These are phyloP conservation scores for Solanum rostratum DNA, from an alignment of 257 asterid species.

Conservation along the genomic window DNA sequence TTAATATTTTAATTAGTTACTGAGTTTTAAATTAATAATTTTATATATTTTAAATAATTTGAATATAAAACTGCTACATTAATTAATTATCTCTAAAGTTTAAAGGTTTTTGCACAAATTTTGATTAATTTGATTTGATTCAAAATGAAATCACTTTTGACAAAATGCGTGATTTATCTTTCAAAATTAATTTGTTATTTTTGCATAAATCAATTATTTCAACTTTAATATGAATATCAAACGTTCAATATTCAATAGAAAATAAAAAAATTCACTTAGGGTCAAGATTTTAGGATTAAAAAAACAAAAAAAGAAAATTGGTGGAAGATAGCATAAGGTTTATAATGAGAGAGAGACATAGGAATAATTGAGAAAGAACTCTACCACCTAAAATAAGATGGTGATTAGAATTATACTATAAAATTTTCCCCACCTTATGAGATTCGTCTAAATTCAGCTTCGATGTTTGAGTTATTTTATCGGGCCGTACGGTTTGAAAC, in stretches of 20 bases:
- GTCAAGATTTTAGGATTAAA: neutral
- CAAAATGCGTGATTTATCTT: neutral
- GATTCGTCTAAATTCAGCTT: no score
- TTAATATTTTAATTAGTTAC: no score
- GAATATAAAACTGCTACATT: neutral
- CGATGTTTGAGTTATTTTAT: no score
- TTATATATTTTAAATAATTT: neutral
- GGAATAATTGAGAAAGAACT: neutral
- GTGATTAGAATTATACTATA: neutral
- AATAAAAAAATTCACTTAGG: neutral
- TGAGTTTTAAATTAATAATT: neutral
- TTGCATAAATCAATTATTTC: neutral
- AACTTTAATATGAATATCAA: neutral
- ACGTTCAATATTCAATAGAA: fast-evolving
- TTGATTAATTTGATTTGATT: neutral
- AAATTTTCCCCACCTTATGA: no score
- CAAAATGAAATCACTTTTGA: neutral
- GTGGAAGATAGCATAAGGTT: neutral
- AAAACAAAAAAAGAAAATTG: neutral
- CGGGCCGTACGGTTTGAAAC: no score
- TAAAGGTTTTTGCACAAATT: neutral
- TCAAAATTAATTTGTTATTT: neutral
- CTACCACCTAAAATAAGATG: neutral
- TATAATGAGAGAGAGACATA: neutral
- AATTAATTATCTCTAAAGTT: neutral